Base-by-base conservation (phyloP, 164 flowering plant species). In the Hamamelis virginiana region DNA sequence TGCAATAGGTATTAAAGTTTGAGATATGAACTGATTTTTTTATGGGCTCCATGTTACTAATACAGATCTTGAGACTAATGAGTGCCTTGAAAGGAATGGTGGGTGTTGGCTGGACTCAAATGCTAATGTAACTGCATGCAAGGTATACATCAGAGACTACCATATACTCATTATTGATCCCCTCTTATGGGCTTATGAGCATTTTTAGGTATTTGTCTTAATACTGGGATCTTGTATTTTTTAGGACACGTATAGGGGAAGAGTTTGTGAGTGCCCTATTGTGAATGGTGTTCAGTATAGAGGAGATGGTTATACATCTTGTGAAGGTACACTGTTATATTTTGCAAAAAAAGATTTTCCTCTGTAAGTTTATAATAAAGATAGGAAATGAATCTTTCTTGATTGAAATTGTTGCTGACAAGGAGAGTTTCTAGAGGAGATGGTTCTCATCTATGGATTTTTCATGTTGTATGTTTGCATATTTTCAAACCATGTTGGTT, bases 241-340 rank as follows among this genome's bases (percentile, higher is more conserved):
- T 43, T 74, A 93, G 98, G 98, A 94, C 75, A 94, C 98, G 53
- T 94, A 82, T 72, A 82, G 98, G 74, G 98, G 97, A 66, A 85
- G 97, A 82, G 81, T 90, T 19, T 94, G 98, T 57, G 83, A 90
- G 75, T 94, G 98, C 74, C 98, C 98, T 62, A 48, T 74, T 13
- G 89, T 86, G 38, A 76, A 81, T 46, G 96, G 97, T 47, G 89
- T 94, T 68, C 94, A 90, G 66, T 94, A 86, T 64, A 74, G 28
- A 64, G 98, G 98, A 75, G 98, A 94, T 81, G 98, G 97, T 68
- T 94, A 94, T 65, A 69, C 68, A 14, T 79, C 84, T 41, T 94
- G 98, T 75, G 69, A 86, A 84, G 91, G 98, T 94, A 67, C 21
- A 3, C 18, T 27, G 12, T 57, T 52, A 51, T 19, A 27, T 46